Base-by-base conservation (phyloP, 2,329 filamentous ascomycete species). In the Aspergillus uvarum region DNA sequence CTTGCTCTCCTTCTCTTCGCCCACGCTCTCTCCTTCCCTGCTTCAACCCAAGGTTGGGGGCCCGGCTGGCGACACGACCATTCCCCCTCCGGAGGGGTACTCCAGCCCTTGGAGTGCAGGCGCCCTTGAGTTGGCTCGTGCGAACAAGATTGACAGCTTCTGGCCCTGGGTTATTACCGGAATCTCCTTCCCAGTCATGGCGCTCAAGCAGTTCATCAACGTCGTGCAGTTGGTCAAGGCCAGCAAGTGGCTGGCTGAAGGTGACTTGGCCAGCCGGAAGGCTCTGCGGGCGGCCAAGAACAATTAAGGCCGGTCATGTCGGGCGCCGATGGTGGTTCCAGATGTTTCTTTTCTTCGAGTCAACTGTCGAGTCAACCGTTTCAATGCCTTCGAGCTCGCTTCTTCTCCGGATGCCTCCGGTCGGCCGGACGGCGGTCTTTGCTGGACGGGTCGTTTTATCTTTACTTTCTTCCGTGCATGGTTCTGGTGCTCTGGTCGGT, bases 1-100 rank as follows among this genome's bases (percentile, higher is more conserved):
- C 81, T 89, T 99, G 56, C 89, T 99, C 61, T 97, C 93, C 70
- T 99, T 99, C 83, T 96, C 91, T 60, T 96, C 91, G 59, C 94
- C 94, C 2, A 85, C 88, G 42, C 86, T 98, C 58, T 95, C 92
- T 1, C 94, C 95, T 1, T 91, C 91, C 59, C 89, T 98, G 55
- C 87, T 89, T 59, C 81, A 86, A 69, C 81, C 85, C 12, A 51
- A 59, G 12, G 56, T 52, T 22, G 62, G 59, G 21, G 59, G 57
- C 16, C 81, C 87, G 47, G 83, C 87, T 63, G 80, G 83, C 56
- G 89, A 89, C 60, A 87, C 83, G 35, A 88, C 91, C 54, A 85
- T 91, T 4, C 78, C 83, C 62, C 87, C 88, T 61, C 86, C 92
- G 12, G 85, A 86, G 62, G 85, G 90, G 67, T 96, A 96, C 78